These are phyloP conservation scores for Helotiales sp. DNA, from an alignment of 2,329 filamentous ascomycete genomes.

Conservation along the genomic window DNA sequence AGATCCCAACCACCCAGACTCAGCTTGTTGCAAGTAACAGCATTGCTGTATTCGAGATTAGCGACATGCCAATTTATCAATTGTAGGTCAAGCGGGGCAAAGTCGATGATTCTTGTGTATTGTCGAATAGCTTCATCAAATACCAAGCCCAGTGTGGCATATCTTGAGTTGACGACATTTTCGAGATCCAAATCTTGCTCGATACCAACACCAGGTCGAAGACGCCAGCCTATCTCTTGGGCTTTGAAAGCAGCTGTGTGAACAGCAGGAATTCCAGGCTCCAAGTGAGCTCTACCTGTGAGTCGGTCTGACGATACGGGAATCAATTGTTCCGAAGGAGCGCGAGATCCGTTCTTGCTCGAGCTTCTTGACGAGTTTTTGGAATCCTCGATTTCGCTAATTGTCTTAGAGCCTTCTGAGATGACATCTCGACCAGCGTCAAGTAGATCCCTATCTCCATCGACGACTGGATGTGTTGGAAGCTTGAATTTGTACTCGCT, in stretches of 20 bases:
- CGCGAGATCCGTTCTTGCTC: constrained; percentile 33
- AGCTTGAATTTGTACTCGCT: constrained; percentile 87
- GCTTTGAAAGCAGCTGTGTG: constrained; percentile 78
- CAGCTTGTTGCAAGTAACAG: constrained; percentile 82
- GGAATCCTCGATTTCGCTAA: constrained; percentile 75
- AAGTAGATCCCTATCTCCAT: constrained; percentile 83
- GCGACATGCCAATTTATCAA: constrained; percentile 98
- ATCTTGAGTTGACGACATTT: constrained; percentile 61
- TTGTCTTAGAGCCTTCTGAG: constrained; percentile 71
- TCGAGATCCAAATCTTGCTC: constrained; percentile 75
- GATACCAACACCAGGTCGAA: constrained; percentile 67
- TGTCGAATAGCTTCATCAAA: constrained; percentile 91
- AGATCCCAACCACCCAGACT: constrained; percentile 95
- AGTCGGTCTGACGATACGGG: constrained; percentile 70
- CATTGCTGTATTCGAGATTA: constrained; percentile 97
- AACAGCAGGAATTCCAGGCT: constrained; percentile 70
- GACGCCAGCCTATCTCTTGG: constrained; percentile 79
- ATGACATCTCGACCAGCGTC: constrained; percentile 80
- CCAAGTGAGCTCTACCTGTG: constrained; percentile 74
- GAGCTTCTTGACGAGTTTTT: constrained; percentile 58
- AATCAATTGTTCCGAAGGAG: constrained; percentile 57
- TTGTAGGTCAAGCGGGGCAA: constrained; percentile 85
- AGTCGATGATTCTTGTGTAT: constrained; percentile 80
- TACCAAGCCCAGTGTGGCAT: constrained; percentile 84
- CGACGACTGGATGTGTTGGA: constrained; percentile 70